phyloP scores from a whole-genome alignment of 306 rosid genomes.

The Sphenostylis stenocarpa region DNA sequence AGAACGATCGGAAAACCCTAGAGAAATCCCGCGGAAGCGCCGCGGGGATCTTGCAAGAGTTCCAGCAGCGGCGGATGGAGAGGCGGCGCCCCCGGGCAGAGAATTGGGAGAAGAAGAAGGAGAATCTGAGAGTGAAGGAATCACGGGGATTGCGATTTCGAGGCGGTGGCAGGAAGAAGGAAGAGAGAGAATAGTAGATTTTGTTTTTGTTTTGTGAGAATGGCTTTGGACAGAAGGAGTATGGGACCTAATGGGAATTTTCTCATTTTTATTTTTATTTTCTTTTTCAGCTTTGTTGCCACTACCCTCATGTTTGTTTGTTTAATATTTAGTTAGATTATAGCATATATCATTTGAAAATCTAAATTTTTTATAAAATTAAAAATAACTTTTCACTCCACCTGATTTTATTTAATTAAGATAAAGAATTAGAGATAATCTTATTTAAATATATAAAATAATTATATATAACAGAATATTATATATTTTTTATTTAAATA shows the following conservation, averaged over 20 bases:
- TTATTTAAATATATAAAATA: too few species aligned
- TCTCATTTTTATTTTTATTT: not conserved
- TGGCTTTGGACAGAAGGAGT: conserved; percentile 31
- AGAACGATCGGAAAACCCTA: conserved; percentile 49
- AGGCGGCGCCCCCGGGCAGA: conserved; percentile 10
- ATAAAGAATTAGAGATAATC: too few species aligned
- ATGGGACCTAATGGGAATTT: conserved; percentile 49
- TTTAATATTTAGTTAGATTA: too few species aligned
- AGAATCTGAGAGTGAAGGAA: conserved; percentile 26
- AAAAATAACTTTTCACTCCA: too few species aligned
- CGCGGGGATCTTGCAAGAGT: conserved; percentile 27
- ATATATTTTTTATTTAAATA: too few species aligned
- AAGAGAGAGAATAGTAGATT: conserved; percentile 37
- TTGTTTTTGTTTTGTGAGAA: conserved; percentile 34
- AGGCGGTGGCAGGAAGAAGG: conserved; percentile 44
- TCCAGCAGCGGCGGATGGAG: conserved; percentile 44
- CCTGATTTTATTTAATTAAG: too few species aligned
- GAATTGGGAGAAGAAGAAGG: conserved; percentile 36
- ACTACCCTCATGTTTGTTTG: not conserved
- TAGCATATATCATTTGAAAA: not conserved
- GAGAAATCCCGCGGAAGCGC: conserved; percentile 48
- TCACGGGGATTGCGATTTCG: conserved; percentile 16
- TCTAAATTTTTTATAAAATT: too few species aligned
- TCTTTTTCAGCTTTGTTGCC: not conserved
- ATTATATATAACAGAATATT: too few species aligned